phyloP scores from a whole-genome alignment of 345 rosid genomes.

The Gossypium rotundifolium region DNA sequence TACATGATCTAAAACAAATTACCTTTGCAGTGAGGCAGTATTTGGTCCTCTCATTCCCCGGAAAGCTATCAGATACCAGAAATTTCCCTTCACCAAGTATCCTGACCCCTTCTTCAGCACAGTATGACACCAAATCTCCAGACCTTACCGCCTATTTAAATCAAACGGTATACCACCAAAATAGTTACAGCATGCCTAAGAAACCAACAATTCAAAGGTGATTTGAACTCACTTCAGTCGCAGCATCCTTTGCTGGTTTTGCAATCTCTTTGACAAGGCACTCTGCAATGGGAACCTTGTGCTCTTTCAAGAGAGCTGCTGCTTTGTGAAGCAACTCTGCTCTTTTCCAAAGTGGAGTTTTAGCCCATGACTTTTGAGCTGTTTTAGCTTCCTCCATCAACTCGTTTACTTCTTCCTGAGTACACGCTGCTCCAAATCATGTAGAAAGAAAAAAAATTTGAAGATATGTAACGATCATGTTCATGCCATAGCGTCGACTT shows the following conservation, averaged over 20 bases:
- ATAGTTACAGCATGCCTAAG: background rate
- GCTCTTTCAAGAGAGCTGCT: conserved; percentile 18
- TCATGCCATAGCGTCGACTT: background rate
- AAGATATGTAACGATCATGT: background rate
- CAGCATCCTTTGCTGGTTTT: conserved; percentile 91
- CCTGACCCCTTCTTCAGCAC: conserved; percentile 95
- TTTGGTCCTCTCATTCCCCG: conserved; percentile 94
- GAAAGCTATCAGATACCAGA: conserved; percentile 90
- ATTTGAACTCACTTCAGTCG: conserved; percentile 52
- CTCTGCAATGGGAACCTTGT: conserved; percentile 77
- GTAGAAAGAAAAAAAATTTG: background rate
- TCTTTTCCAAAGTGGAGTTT: conserved; percentile 1
- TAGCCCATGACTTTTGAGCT: conserved; percentile 4
- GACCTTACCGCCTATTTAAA: conserved; percentile 76
- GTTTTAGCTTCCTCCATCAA: background rate
- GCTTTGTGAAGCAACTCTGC: conserved; percentile 7
- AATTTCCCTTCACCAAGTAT: conserved; percentile 91
- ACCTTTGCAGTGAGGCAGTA: conserved; percentile 98
- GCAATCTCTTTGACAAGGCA: conserved; percentile 91
- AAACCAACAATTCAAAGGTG: too few species aligned
- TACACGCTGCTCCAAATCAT: background rate
- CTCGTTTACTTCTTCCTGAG: background rate
- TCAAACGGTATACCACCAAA: background rate
- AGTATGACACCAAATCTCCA: conserved; percentile 90
- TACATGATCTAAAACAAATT: background rate